These are phyloP conservation scores for Cucumis hystrix DNA, from an alignment of 306 rosid genomes.

Conservation along the genomic window DNA sequence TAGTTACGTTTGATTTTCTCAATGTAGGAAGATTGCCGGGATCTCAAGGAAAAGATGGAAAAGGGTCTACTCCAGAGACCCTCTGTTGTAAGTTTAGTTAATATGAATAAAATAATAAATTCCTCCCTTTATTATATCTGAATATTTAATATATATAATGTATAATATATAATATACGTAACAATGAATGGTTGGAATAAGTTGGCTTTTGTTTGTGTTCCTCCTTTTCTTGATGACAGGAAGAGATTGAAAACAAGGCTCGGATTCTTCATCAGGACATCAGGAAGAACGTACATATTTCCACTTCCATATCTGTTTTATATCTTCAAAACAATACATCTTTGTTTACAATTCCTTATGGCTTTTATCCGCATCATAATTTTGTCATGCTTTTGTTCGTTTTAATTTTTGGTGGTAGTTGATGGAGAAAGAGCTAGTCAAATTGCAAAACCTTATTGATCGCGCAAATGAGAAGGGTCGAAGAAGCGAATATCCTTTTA, in stretches of 20 bases:
- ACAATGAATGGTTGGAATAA: background rate
- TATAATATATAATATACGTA: no score
- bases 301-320: background rate
- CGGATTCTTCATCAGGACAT: slow-evolving; percentile 39
- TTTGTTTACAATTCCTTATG: background rate
- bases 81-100: slow-evolving; percentile 49
- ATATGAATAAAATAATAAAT: background rate
- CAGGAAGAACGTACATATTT: slow-evolving; percentile 43
- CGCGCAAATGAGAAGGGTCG: slow-evolving; percentile 27
- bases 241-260: slow-evolving; percentile 60
- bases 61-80: slow-evolving; percentile 26
- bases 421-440: slow-evolving; percentile 24
- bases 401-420: background rate
- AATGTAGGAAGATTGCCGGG: slow-evolving; percentile 53
- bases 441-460: slow-evolving; percentile 22
- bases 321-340: background rate
- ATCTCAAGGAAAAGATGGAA: slow-evolving; percentile 36
- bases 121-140: background rate
- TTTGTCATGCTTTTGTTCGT: background rate
- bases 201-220: background rate
- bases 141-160: background rate
- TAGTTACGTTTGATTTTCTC: no score
- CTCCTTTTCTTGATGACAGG: slow-evolving; percentile 18
- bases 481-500: slow-evolving; percentile 34
- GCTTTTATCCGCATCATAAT: background rate